Base-by-base conservation (phyloP, 2,329 filamentous ascomycete genomes). In the Pochonia chlamydosporia region DNA sequence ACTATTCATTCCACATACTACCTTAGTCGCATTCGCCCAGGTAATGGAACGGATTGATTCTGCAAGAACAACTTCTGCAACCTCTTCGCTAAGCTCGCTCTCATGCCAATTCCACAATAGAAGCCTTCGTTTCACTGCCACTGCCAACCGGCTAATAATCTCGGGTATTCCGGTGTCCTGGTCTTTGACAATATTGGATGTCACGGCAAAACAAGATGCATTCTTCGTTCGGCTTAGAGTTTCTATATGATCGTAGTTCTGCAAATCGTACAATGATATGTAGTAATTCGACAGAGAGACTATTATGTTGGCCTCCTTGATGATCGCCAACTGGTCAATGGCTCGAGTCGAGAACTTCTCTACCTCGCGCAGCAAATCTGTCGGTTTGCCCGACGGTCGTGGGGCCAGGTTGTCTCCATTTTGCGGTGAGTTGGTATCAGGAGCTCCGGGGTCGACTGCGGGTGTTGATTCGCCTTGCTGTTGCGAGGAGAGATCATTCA, bases 41-140 rank as follows among this genome's bases (percentile, higher is more conserved):
- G 88, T 95, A 52, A 97, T 73, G 13, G 85, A 91, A 60, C 93
- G 89, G 52, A 96, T 87, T 20, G 87, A 82, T 59, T 92, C 92
- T 28, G 89, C 75, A 39, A 97, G 75, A 1, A 82, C 80, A 31
- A 96, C 80, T 68, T 97, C 93, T 24, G 74, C 73, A 0, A 85
- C 81, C 28, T 93, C 82, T 3, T 79, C 74, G 41, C 79, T 79
- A 36, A 96, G 75, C 70, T 97, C 93, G 73, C 90, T 93, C 63
- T 96, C 91, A 58, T 93, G 87, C 93, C 95, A 99, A 59, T 85
- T 88, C 91, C 93, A 99, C 47, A 96, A 69, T 51, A 97, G 66
- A 44, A 99, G 75, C 59, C 88, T 87, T 60, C 93, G 78, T 75
- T 97, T 97, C 28, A 96, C 89, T 4, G 90, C 90, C 10, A 99